phyloP scores from a whole-genome alignment of 495 filamentous ascomycete genomes.

The Penicillium diatomitis region DNA sequence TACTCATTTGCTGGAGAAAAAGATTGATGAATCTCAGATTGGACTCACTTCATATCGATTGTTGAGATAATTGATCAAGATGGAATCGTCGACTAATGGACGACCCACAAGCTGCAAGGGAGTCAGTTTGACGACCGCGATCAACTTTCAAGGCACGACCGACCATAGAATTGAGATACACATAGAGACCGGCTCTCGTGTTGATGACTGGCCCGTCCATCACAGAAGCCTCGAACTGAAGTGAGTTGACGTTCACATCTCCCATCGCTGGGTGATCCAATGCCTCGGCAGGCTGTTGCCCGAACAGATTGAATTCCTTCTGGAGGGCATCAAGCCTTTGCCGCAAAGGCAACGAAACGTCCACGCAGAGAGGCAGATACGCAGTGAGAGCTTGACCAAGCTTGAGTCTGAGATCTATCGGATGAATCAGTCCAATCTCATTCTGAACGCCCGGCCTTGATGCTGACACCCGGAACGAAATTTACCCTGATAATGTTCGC shows the following conservation, averaged over 20 bases:
- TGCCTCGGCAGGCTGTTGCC: slow-evolving; percentile 25
- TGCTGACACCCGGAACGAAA: background rate
- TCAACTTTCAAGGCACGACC: slow-evolving; percentile 10
- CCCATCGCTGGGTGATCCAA: slow-evolving; percentile 32
- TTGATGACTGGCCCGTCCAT: slow-evolving; percentile 60
- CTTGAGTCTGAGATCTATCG: slow-evolving; percentile 27
- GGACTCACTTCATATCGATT: slow-evolving; percentile 64
- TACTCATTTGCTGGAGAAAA: too few relatives aligned
- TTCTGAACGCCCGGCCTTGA: background rate
- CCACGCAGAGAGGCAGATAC: slow-evolving; percentile 36
- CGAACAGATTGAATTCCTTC: slow-evolving; percentile 37
- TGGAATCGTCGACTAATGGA: slow-evolving; percentile 73
- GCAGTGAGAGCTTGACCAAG: slow-evolving; percentile 33
- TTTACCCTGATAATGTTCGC: slow-evolving; percentile 28
- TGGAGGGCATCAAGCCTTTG: slow-evolving; percentile 36
- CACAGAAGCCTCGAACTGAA: slow-evolving; percentile 46
- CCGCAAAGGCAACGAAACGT: slow-evolving; percentile 31
- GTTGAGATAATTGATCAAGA: slow-evolving; percentile 68
- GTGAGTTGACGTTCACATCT: slow-evolving; percentile 34
- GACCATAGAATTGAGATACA: slow-evolving; percentile 85
- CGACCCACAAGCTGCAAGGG: slow-evolving; percentile 60
- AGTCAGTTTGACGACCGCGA: slow-evolving; percentile 21
- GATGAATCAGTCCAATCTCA: background rate
- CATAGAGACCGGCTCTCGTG: slow-evolving; percentile 81
- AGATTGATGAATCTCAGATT: slow-evolving; percentile 1